Conservation (phyloP, 306 rosid genomes). For the Hippophae rhamnoides region DNA sequence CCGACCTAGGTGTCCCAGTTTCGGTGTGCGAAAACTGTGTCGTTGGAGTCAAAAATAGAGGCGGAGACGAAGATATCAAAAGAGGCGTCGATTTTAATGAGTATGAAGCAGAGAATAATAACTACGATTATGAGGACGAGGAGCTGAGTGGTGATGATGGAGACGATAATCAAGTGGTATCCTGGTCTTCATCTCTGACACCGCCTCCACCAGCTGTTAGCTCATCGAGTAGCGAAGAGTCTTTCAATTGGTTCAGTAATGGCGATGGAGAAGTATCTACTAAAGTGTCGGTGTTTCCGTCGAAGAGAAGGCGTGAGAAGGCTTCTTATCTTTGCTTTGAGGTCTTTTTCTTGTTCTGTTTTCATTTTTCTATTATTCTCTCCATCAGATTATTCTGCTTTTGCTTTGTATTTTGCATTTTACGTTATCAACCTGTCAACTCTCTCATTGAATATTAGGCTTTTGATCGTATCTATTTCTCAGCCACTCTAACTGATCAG, state of each 20-base stretch:
- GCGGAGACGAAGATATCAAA: conserved; percentile 27
- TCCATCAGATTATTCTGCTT: neutral
- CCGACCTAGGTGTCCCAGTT: conserved; percentile 49
- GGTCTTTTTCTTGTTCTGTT: conserved; percentile 17
- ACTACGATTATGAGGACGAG: conserved; percentile 4
- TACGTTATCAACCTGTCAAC: no score
- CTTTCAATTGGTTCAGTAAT: conserved; percentile 20
- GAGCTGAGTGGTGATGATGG: conserved; percentile 14
- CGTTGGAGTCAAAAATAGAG: conserved; percentile 14
- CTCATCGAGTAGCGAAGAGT: conserved; percentile 49
- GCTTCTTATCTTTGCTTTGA: conserved; percentile 25
- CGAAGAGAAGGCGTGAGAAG: conserved; percentile 42
- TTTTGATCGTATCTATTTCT: no score
- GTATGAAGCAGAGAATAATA: conserved; percentile 19
- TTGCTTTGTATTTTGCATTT: neutral
- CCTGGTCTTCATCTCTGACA: conserved; percentile 32
- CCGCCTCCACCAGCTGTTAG: conserved; percentile 46
- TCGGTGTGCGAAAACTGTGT: conserved; percentile 49
- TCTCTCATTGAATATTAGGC: neutral
- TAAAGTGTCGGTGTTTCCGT: conserved; percentile 9
- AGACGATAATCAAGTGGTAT: conserved; percentile 49
- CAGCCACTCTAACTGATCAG: no score
- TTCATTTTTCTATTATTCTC: neutral
- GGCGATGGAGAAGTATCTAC: conserved; percentile 18
- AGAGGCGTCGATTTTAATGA: conserved; percentile 38